Evolutionary conservation across 371 early-diverging fungal genomes (phyloP), one percentile per base, ranked within the genome.

Genomic region (Antonospora locustae): DNA sequence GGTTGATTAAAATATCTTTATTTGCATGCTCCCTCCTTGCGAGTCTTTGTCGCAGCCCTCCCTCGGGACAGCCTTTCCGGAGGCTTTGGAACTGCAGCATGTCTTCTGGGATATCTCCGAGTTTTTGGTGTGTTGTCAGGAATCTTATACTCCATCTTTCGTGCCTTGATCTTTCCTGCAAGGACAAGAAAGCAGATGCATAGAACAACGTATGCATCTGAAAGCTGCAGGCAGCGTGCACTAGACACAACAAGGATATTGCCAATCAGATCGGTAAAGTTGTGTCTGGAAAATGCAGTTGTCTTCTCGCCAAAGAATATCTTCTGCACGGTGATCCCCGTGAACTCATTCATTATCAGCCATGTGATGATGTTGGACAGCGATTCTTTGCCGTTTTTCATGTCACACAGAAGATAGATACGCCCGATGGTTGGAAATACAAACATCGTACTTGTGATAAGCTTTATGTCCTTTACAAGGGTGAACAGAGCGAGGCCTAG

Each of bases 1-100:
- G 27, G 43, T 52, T n/a, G 61, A 71, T 63, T 67, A 67, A 60
- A 58, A 59, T 27, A 50, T 34, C 23, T 5, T 55, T 48, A 36
- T 14, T n/a, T 11, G 27, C 37, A 16, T 41, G 12, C 19, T 7
- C 36, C 14, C 34, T 37, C 25, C 27, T 48, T 30, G 24, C 17
- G 39, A 58, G 23, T 41, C 24, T 56, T 20, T 5, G 14, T 7
- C 17, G 5, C 17, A 53, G 20, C 14, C 6, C 7, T n/a, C 43
- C 20, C 40, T 37, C 49, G 34, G 29, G 41, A 20, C 39, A 51
- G 37, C 9, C 36, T 12, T 22, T 44, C 40, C 34, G 17, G 30
- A 9, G 17, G 23, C 14, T 36, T 50, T 49, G 24, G 17, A 7
- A 27, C n/a, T 24, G 24, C 5, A 39, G 37, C 34, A 17, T 29